phyloP scores from a whole-genome alignment of 768 basidiomycete species.

The Macrolepiota albuminosa region DNA sequence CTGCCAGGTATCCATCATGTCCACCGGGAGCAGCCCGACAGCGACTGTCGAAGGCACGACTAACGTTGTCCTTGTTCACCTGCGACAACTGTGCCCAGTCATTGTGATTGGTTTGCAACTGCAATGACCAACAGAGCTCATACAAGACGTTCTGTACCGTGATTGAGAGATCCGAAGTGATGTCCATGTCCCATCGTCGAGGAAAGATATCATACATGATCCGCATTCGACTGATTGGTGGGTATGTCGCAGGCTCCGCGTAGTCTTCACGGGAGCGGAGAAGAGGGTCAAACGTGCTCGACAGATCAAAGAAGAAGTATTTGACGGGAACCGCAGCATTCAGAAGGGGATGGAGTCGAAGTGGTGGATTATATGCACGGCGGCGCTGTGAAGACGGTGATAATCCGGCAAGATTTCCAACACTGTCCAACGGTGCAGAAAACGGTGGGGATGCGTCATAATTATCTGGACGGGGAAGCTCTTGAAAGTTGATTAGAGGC shows the following conservation, averaged over 20 bases:
- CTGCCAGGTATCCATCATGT: conserved; percentile 22
- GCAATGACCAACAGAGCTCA: conserved; percentile 44
- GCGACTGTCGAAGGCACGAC: conserved; percentile 33
- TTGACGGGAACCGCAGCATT: conserved; percentile 42
- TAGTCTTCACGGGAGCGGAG: conserved; percentile 38
- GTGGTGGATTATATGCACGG: background rate
- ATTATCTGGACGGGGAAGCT: background rate
- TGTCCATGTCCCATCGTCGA: conserved; percentile 41
- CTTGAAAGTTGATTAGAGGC: background rate
- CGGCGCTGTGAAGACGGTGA: background rate
- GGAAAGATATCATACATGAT: conserved; percentile 54
- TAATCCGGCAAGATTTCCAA: background rate
- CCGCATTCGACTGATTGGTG: conserved; percentile 46
- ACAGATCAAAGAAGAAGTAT: conserved; percentile 54
- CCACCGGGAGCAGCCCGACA: conserved; percentile 25
- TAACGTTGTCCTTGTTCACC: conserved; percentile 25
- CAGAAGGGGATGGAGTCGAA: conserved; percentile 45
- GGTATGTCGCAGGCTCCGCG: conserved; percentile 49
- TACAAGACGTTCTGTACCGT: conserved; percentile 55
- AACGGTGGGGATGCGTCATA: background rate
- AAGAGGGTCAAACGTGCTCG: conserved; percentile 41
- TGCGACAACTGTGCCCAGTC: conserved; percentile 32
- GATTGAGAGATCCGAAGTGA: conserved; percentile 53
- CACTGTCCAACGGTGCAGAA: background rate
- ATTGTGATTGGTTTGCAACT: conserved; percentile 34